Evolutionary conservation across 2,329 filamentous ascomycete genomes (phyloP).

Genomic region (Cercospora sojina): DNA sequence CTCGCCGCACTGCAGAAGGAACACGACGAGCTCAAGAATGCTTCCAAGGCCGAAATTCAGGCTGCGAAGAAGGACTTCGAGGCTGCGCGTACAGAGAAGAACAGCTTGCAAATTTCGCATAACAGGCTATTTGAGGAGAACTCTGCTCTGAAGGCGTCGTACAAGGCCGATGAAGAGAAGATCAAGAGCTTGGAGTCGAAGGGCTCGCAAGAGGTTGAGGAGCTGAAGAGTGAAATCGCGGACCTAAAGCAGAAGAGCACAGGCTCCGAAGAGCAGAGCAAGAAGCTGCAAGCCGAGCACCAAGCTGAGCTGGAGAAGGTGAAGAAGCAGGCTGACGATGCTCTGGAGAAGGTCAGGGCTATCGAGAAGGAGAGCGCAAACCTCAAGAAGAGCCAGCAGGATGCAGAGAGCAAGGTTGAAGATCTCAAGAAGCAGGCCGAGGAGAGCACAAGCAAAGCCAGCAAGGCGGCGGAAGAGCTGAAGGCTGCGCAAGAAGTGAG

Average conservation of each 20-base stretch:
- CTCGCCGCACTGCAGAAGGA: constrained; percentile 21
- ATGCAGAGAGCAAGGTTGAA: constrained; percentile 19
- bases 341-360: constrained; percentile 21
- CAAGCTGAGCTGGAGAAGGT: constrained; percentile 21
- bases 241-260: constrained; percentile 21
- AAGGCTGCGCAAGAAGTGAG: constrained; percentile 22
- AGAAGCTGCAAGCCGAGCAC: constrained; percentile 25
- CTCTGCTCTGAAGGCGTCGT: constrained; percentile 18
- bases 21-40: constrained; percentile 25
- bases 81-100: constrained; percentile 23
- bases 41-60: constrained; percentile 18
- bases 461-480: constrained; percentile 20
- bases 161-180: constrained; percentile 20
- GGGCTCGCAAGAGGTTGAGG: constrained; percentile 17
- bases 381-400: constrained; percentile 22
- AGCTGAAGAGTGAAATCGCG: constrained; percentile 23
- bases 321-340: constrained; percentile 22
- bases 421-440: constrained; percentile 22
- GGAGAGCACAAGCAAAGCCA: constrained; percentile 16
- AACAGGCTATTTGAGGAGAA: constrained; percentile 30
- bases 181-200: constrained; percentile 16
- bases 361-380: constrained; percentile 22
- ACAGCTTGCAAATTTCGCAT: constrained; percentile 27
- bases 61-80: constrained; percentile 25
- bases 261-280: constrained; percentile 17